These are phyloP conservation scores for Lentinula guzmanii DNA, from an alignment of 768 basidiomycete genomes.

Conservation along the genomic window DNA sequence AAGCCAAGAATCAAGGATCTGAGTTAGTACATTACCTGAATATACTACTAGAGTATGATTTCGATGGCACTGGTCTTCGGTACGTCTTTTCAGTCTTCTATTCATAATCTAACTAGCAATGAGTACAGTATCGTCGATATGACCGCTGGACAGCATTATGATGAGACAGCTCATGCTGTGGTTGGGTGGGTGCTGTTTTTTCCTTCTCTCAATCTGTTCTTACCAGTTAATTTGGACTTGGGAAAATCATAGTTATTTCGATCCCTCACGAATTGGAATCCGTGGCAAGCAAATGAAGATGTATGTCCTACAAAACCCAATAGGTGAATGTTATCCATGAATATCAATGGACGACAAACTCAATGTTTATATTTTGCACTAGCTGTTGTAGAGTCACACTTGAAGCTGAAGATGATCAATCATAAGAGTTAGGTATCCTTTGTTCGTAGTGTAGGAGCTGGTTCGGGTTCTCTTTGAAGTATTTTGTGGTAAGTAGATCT, in stretches of 20 bases:
- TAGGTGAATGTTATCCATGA: not conserved
- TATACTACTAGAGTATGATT: not conserved
- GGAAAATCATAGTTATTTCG: not conserved
- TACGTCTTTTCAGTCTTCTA: not conserved
- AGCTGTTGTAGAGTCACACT: not conserved
- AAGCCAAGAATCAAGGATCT: not conserved
- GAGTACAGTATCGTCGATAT: not conserved
- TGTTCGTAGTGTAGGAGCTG: not conserved
- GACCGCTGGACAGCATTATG: not conserved
- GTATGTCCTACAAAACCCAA: not conserved
- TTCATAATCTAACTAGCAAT: not conserved
- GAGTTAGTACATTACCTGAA: not conserved
- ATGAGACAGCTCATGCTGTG: not conserved
- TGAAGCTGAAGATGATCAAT: not conserved
- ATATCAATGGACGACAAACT: not conserved
- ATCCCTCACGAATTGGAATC: not conserved
- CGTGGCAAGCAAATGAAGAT: not conserved
- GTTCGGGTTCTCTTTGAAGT: too few relatives aligned
- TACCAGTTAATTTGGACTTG: not conserved
- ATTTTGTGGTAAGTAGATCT: too few relatives aligned
- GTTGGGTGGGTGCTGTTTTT: not conserved
- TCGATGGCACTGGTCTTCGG: not conserved
- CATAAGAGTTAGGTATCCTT: not conserved
- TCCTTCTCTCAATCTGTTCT: not conserved
- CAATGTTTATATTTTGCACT: not conserved